Evolutionary conservation across 1,284 basidiomycete genomes (phyloP).

Genomic region (Tetrapyrgos nigripes): DNA sequence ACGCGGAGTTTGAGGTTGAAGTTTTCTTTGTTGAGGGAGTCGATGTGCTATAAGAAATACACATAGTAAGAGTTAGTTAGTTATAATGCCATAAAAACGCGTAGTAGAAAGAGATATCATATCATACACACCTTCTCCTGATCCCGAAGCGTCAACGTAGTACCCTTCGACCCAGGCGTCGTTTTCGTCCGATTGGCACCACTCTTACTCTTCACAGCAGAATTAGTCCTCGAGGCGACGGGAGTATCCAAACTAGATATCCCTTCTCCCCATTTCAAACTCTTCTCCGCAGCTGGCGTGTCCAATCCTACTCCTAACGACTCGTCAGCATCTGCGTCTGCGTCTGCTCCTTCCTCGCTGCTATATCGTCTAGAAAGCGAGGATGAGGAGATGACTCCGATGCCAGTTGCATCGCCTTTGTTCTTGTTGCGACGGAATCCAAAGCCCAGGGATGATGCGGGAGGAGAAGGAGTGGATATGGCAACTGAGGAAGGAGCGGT

Average conservation of each 20-base stretch:
- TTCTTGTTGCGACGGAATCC: slow-evolving; percentile 31
- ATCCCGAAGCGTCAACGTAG: slow-evolving; percentile 85
- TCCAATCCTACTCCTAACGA: slow-evolving; percentile 48
- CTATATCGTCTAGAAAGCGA: slow-evolving; percentile 25
- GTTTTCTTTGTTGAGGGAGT: slow-evolving; percentile 94
- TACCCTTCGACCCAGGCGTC: slow-evolving; percentile 53
- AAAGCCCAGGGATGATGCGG: slow-evolving; percentile 17
- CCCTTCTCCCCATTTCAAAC: slow-evolving; percentile 51
- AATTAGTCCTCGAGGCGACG: slow-evolving; percentile 31
- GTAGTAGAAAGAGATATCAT: not conserved
- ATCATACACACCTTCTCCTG: slow-evolving; percentile 84
- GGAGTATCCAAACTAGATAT: slow-evolving; percentile 48
- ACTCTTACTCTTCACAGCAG: not conserved
- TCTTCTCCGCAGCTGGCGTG: slow-evolving; percentile 54
- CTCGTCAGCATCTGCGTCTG: slow-evolving; percentile 24
- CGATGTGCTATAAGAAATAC: slow-evolving; percentile 75
- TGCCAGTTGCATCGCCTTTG: not conserved
- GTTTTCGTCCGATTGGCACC: not conserved
- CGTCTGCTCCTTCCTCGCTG: not conserved
- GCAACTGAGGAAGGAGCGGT: slow-evolving; percentile 63
- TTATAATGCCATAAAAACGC: slow-evolving; percentile 2
- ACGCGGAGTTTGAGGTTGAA: slow-evolving; percentile 94
- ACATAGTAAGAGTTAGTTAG: slow-evolving; percentile 2
- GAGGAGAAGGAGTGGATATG: slow-evolving; percentile 59
- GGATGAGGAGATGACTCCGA: not conserved